Evolutionary conservation across 2,329 filamentous ascomycete genomes (phyloP).

Genomic region (Zymoseptoria crescenta): DNA sequence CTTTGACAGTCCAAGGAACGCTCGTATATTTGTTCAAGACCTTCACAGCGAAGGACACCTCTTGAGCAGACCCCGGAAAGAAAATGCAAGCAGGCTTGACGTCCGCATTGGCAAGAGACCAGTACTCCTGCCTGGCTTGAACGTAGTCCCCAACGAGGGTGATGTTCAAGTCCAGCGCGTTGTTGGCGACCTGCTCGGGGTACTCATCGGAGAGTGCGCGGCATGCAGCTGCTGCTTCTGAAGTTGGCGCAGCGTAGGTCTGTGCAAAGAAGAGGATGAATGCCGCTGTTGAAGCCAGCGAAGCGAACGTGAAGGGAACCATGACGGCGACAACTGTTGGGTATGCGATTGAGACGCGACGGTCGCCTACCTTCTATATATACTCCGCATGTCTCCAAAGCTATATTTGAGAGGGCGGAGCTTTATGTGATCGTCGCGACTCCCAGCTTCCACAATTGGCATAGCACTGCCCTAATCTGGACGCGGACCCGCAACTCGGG

Average conservation of each 20-base stretch:
- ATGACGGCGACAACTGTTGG: neutral
- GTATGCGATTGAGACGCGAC: neutral
- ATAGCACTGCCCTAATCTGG: neutral
- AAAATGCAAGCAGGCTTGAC: slow-evolving; percentile 23
- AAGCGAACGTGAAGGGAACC: neutral
- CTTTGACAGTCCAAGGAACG: slow-evolving; percentile 49
- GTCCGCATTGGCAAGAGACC: slow-evolving; percentile 16
- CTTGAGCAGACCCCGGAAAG: slow-evolving; percentile 41
- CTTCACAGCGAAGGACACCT: slow-evolving; percentile 47
- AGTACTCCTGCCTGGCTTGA: slow-evolving; percentile 11
- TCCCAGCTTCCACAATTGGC: neutral
- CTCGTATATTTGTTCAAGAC: slow-evolving; percentile 41
- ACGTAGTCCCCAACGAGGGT: slow-evolving; percentile 11
- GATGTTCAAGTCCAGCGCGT: slow-evolving; percentile 7
- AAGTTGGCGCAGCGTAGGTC: slow-evolving; percentile 1
- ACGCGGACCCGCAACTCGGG: neutral
- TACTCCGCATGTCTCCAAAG: neutral
- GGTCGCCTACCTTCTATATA: neutral
- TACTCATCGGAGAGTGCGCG: slow-evolving; percentile 2
- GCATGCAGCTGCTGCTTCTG: slow-evolving; percentile 3
- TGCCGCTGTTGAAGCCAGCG: neutral
- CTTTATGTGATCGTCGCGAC: neutral
- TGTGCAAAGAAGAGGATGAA: neutral
- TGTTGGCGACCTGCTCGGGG: slow-evolving; percentile 11
- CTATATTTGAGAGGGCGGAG: neutral